Base-by-base conservation (phyloP, 2,329 filamentous ascomycete genomes). In the Elsinoe ampelina region DNA sequence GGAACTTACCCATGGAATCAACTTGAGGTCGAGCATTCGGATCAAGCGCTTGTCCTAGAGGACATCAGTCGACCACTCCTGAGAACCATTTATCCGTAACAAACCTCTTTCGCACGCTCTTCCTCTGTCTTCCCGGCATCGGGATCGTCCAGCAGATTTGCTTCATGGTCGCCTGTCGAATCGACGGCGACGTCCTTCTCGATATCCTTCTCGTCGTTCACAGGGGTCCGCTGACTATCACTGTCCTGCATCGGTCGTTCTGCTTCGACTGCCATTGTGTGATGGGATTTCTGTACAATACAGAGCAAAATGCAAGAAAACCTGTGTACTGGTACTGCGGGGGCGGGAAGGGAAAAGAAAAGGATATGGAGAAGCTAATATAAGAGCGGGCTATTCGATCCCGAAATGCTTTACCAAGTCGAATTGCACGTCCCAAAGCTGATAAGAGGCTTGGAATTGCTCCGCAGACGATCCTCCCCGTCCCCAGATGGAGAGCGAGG, bases 91-190 rank as follows among this genome's bases (percentile, higher is more conserved):
- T 38, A 10, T 10, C 15, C 19, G 41, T 12, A 2, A 35, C 47
- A n/a, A 12, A 45, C 52, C 52, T 55, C 52, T 32, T 71, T 76
- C 22, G 78, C 78, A 61, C 73, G 78, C 66, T 89, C 85, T 60
- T 81, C 82, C 1, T 79, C 78, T 38, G 77, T 83, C 62, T 87
- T 70, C 6, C 82, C 81, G 48, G 79, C 83, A 69, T 89, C 86
- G 0, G 81, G 81, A 63, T 85, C 80, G 8, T 76, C 63, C 11
- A 67, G 57, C 26, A 60, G 57, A 19, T 58, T 20, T 35, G 52
- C 54, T 15, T 58, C 42, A 52, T 58, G 41, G 34, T 58, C 60
- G n/a, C 50, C 50, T 39, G 59, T 57, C 32, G 19, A 13, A 20
- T n/a, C 48, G 15, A 35, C 30, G 5, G 32, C 34, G 12, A 42